Evolutionary conservation across 2,329 filamentous ascomycete species (phyloP), one percentile per base, ranked within the genome.

Genomic region (Aspergillus sp.): DNA sequence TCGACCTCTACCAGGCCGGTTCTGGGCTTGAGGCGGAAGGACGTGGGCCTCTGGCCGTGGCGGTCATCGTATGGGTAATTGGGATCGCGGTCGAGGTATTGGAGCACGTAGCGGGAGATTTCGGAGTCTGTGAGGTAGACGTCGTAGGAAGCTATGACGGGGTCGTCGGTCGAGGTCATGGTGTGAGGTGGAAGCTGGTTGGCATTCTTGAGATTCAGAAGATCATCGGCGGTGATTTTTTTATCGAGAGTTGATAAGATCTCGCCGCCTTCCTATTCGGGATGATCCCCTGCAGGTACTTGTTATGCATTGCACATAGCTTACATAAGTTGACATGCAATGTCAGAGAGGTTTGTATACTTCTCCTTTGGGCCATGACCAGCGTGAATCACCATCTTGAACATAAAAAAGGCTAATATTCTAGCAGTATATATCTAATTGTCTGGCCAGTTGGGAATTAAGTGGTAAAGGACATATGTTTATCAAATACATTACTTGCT

Each of bases 1-100:
- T 99, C 94, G 48, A 97, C 79, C 74, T 99, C 94, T 51, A 96
- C 79, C 75, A 96, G 89, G 51, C 92, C 92, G 0, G 89, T 83
- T 51, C 81, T 76, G 13, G 86, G 82, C 76, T 97, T 99, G 69
- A 96, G 77, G 60, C 93, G 90, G 64, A 97, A 78, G 62, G 88
- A 84, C 14, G 83, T 77, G 10, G 93, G 88, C 50, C 80, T 78
- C 26, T 81, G 78, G 14, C 76, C 73, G 48, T 76, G 73, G 11
- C 73, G 67, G 19, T 82, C 79, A 50, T 82, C 82, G 72, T 88
- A 87, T 5, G 82, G 79, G 57, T 86, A 81, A 38, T 82, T 78
- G 52, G 83, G 78, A 36, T 79, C 79, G 57, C 89, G 88, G 55
- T 76, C 73, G 22, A 92, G 87, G 71, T 95, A 95, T 76, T 97